Conservation (phyloP, 1,284 basidiomycete species). For the Apiotrichum domesticum region DNA sequence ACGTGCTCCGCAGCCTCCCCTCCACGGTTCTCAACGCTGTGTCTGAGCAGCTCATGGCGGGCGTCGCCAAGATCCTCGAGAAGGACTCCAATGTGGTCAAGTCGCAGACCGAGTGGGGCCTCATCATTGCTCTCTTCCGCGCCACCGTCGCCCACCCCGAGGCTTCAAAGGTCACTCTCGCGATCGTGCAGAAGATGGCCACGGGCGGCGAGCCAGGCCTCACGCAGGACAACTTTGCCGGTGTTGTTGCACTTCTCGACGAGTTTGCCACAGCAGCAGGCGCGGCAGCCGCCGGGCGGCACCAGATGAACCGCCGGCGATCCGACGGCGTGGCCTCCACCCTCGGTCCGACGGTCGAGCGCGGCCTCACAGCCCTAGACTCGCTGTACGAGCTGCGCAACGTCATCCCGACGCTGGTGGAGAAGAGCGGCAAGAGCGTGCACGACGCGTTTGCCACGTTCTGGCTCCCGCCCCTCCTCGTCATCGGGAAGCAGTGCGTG, state of each 20-base stretch:
- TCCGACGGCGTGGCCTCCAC: constrained; percentile 26
- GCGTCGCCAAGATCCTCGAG: constrained; percentile 70
- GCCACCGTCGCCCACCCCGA: constrained; percentile 81
- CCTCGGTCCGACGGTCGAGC: constrained; percentile 63
- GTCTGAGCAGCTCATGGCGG: constrained; percentile 83
- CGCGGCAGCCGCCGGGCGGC: constrained; percentile 54
- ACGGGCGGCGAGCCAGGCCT: constrained; percentile 52
- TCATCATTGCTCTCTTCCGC: constrained; percentile 83
- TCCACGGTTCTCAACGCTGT: constrained; percentile 70
- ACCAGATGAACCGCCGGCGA: constrained; percentile 43
- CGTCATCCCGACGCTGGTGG: constrained; percentile 56
- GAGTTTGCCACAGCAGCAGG: constrained; percentile 77
- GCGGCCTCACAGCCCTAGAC: constrained; percentile 77
- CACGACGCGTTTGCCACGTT: constrained; percentile 67
- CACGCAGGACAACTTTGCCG: constrained; percentile 71
- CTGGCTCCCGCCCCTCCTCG: constrained; percentile 70
- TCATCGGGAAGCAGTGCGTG: constrained; percentile 75
- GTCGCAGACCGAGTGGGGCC: constrained; percentile 92
- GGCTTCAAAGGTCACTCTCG: constrained; percentile 76
- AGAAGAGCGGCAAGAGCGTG: constrained; percentile 42
- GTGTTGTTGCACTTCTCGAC: constrained; percentile 73
- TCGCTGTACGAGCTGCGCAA: constrained; percentile 67
- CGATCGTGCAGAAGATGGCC: constrained; percentile 61
- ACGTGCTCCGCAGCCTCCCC: constrained; percentile 76
- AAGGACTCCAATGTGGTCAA: constrained; percentile 66